phyloP scores from a whole-genome alignment of 2,329 filamentous ascomycete genomes.

The Biscogniauxia mediterranea region DNA sequence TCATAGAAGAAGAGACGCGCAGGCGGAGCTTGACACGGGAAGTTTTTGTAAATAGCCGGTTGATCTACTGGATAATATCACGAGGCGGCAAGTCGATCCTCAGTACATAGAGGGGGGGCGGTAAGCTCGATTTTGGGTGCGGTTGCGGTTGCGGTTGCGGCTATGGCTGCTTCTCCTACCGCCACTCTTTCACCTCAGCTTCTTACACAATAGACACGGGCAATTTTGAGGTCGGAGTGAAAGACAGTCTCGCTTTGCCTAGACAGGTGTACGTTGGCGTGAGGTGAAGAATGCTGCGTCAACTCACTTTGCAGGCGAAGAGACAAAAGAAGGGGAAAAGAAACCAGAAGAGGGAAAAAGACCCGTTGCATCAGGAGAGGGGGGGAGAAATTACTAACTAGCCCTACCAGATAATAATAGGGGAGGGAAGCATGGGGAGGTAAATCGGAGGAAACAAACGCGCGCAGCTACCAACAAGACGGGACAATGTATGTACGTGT shows the following conservation, averaged over 20 bases:
- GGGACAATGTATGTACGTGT: neutral
- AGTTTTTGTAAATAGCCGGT: slow-evolving; percentile 21
- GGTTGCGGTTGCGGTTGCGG: slow-evolving; percentile 13
- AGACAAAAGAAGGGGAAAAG: neutral
- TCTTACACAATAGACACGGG: slow-evolving; percentile 22
- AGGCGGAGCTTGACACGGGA: slow-evolving; percentile 26
- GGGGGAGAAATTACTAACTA: neutral
- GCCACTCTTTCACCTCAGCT: slow-evolving; percentile 18
- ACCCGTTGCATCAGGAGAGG: slow-evolving; percentile 1
- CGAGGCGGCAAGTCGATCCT: slow-evolving; percentile 20
- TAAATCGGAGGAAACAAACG: neutral
- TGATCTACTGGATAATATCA: slow-evolving; percentile 29
- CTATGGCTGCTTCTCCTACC: slow-evolving; percentile 20
- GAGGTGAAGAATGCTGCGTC: slow-evolving; percentile 1
- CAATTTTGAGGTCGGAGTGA: slow-evolving; percentile 15
- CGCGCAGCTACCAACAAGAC: neutral
- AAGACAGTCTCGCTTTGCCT: neutral
- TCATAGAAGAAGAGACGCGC: slow-evolving; percentile 12
- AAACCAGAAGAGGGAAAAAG: slow-evolving; percentile 3
- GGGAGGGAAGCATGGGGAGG: neutral
- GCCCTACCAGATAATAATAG: neutral
- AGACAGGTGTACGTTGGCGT: neutral
- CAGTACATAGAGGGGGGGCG: slow-evolving; percentile 13
- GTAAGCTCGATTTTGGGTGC: slow-evolving; percentile 15
- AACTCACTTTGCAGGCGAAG: neutral